phyloP scores from a whole-genome alignment of 192 early-diverging fungal genomes.

The Endogone sp. region DNA sequence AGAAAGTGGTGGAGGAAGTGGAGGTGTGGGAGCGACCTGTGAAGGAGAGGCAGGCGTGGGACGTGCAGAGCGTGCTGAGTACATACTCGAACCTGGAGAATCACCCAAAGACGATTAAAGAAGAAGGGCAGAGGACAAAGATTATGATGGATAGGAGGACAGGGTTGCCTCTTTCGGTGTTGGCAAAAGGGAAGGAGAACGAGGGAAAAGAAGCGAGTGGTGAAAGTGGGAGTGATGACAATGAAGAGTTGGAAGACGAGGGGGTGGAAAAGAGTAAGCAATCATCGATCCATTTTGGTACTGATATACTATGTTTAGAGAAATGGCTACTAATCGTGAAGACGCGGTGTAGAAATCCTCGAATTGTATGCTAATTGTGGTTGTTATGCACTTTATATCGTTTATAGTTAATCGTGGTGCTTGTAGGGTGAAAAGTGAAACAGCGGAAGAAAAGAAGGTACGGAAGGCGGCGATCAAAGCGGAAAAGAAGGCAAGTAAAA shows the following conservation, averaged over 20 bases:
- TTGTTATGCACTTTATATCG: background rate
- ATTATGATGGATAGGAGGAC: slow-evolving; percentile 72
- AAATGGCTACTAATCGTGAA: too few species aligned
- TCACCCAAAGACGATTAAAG: slow-evolving; percentile 79
- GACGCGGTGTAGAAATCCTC: too few species aligned
- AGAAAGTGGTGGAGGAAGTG: slow-evolving; percentile 34
- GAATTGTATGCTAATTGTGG: background rate
- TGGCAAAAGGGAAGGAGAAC: slow-evolving; percentile 26
- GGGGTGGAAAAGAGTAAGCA: slow-evolving; percentile 31
- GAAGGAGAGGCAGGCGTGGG: slow-evolving; percentile 73
- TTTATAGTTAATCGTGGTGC: slow-evolving; percentile 60
- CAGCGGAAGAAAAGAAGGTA: slow-evolving; percentile 87
- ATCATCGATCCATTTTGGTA: background rate
- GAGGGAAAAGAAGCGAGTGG: slow-evolving; percentile 20
- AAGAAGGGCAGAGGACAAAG: slow-evolving; percentile 44
- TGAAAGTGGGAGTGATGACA: slow-evolving; percentile 10
- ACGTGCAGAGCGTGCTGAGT: slow-evolving; percentile 85
- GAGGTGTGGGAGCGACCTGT: slow-evolving; percentile 38
- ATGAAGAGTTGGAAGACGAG: too few species aligned
- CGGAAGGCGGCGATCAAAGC: slow-evolving; percentile 87
- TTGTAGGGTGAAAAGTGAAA: slow-evolving; percentile 77
- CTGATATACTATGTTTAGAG: background rate
- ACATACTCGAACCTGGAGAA: slow-evolving; percentile 96
- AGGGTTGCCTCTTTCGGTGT: slow-evolving; percentile 64
- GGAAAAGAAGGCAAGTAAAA: slow-evolving; percentile 57